These are phyloP conservation scores for Zygosaccharomyces sapae DNA, from an alignment of 1,139 yeast genomes.

Conservation along the genomic window DNA sequence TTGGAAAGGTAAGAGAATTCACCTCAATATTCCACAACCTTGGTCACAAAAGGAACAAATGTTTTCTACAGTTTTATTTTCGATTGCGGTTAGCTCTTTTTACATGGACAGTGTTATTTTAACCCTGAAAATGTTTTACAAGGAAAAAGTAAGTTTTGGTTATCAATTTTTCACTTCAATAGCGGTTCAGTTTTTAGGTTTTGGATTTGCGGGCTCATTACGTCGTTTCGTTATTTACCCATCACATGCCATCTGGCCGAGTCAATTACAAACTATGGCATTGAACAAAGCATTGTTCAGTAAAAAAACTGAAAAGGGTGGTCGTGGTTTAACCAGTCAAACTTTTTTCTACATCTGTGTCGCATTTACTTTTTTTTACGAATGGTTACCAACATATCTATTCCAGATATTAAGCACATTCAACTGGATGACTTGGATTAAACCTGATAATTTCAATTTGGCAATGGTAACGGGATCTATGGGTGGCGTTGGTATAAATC, in stretches of 20 bases:
- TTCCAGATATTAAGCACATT: slow-evolving; percentile 36
- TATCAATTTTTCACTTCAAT: slow-evolving; percentile 49
- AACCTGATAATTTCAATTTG: slow-evolving; percentile 50
- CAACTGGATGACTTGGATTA: slow-evolving; percentile 64
- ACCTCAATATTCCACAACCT: slow-evolving; percentile 52
- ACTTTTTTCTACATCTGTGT: slow-evolving; percentile 43
- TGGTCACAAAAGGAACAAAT: slow-evolving; percentile 70
- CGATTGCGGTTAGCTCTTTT: slow-evolving; percentile 42
- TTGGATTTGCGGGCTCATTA: slow-evolving; percentile 60
- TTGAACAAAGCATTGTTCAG: slow-evolving; percentile 49
- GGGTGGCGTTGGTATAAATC: slow-evolving; percentile 55
- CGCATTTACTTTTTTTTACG: slow-evolving; percentile 45
- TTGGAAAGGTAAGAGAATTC: slow-evolving; percentile 37
- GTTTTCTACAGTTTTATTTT: slow-evolving; percentile 49
- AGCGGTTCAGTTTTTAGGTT: slow-evolving; percentile 57
- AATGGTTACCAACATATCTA: slow-evolving; percentile 51
- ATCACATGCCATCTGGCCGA: slow-evolving; percentile 53
- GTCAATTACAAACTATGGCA: slow-evolving; percentile 51
- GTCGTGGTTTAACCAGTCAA: slow-evolving; percentile 48
- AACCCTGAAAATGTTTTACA: slow-evolving; percentile 45
- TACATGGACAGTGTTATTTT: slow-evolving; percentile 45
- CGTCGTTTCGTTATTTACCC: slow-evolving; percentile 58
- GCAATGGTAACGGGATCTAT: slow-evolving; percentile 52
- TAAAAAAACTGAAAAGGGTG: slow-evolving; percentile 37
- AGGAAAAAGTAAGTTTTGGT: slow-evolving; percentile 44